Base-by-base conservation (phyloP, 2,329 filamentous ascomycete genomes). In the Penicillium nordicum region DNA sequence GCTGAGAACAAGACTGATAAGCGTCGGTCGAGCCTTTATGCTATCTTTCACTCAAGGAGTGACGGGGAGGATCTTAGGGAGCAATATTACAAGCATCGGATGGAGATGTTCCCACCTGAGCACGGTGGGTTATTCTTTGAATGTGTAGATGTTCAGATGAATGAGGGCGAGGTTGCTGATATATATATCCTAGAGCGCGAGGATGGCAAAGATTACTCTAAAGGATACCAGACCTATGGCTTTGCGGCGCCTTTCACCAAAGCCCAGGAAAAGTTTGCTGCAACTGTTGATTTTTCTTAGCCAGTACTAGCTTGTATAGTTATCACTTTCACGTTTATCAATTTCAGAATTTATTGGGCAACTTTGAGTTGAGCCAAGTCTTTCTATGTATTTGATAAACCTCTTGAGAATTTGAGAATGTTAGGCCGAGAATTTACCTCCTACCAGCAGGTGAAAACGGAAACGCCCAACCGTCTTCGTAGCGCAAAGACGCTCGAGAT, bases 201-300 rank as follows among this genome's bases (percentile, higher is more conserved):
- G n/a, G 54, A 57, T 6, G 65, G 64, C 7, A 63, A 63, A 12
- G 64, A 64, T 34, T 67, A 67, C 27, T 57, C 61, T 16, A 49
- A 61, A 16, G 63, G 61, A 4, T 67, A 62, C 41, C 57, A 61
- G 36, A 65, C 59, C 6, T 67, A 67, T 38, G 64, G 63, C 1
- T 67, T 67, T 51, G 65, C 63, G 2, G 65, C 64, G 11, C 65
- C 63, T 11, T 67, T 67, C 32, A 59, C 65, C 29, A 54, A 49
- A 7, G 50, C 46, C 23, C 45, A 51, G 5, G 38, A 56, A 9
- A 36, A 34, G 14, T 4, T 14, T 23, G n/a, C 16, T 46, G 21
- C 30, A 10, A 29, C 21, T 8, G 4, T 25, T n/a, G 23, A n/a
- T 32, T 21, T 50, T 18, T 21, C 14, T 27, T 14, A 23, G n/a